phyloP scores from a whole-genome alignment of 23 red algal species.

The Chondrus crispus region DNA sequence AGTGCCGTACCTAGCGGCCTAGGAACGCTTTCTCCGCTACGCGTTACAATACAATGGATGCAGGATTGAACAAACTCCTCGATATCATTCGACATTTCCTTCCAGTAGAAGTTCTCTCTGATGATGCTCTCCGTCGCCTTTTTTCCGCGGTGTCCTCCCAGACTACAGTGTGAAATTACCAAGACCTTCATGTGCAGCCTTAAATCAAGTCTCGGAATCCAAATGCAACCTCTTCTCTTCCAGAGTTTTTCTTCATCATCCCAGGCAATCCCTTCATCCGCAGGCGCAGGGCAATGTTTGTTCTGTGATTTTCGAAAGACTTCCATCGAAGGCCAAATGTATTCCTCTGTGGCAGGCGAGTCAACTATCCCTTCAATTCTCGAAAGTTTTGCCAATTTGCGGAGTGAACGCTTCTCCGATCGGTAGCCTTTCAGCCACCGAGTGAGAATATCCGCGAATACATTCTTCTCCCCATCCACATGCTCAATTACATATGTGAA shows the following conservation, averaged over 20 bases:
- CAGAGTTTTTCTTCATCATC: not conserved
- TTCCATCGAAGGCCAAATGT: not conserved
- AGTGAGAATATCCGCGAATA: not conserved
- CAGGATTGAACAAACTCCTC: not conserved
- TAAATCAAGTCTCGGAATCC: not conserved
- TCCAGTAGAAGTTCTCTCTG: conserved; percentile 20
- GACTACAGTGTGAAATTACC: conserved; percentile 8
- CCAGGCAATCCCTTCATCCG: not conserved
- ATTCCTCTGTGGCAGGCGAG: not conserved
- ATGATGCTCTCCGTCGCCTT: conserved; percentile 6
- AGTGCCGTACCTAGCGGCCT: conserved; percentile 11
- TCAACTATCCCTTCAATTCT: not conserved
- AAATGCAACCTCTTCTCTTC: not conserved
- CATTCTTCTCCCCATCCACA: not conserved
- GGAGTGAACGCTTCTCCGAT: not conserved
- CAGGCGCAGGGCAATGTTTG: not conserved
- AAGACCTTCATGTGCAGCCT: not conserved
- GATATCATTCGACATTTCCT: not conserved
- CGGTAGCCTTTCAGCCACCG: not conserved
- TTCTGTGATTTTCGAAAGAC: not conserved
- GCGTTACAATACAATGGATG: not conserved
- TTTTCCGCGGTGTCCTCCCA: not conserved
- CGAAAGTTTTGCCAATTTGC: not conserved
- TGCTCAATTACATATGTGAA: conserved; percentile 4
- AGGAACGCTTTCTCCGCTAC: not conserved